Conservation (phyloP, 2,329 filamentous ascomycete species). For the Penicillium sp. region DNA sequence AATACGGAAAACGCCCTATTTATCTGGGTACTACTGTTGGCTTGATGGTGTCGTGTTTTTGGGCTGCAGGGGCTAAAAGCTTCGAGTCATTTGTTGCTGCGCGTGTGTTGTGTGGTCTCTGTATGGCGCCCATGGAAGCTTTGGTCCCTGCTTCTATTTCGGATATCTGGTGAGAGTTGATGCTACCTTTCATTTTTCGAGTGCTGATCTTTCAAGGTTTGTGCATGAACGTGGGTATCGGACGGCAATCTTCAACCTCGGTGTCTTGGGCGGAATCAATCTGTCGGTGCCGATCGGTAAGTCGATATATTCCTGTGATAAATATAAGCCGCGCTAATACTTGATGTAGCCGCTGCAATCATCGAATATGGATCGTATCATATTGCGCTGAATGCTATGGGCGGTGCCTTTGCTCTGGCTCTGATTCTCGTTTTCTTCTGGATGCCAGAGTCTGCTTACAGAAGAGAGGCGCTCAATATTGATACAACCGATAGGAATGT, state of each 20-base stretch:
- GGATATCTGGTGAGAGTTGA: constrained; percentile 34
- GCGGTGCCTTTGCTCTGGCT: constrained; percentile 38
- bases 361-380: constrained; percentile 38
- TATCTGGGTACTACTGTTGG: constrained; percentile 35
- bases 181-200: background rate
- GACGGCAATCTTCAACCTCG: constrained; percentile 42
- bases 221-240: constrained; percentile 44
- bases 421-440: constrained; percentile 41
- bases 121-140: constrained; percentile 41
- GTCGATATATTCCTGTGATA: background rate
- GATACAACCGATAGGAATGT: constrained; percentile 31
- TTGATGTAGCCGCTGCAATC: constrained; percentile 32
- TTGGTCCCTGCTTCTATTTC: constrained; percentile 41
- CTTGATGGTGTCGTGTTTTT: constrained; percentile 35
- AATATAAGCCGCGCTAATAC: too few relatives aligned
- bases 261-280: constrained; percentile 43
- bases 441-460: constrained; percentile 43
- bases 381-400: constrained; percentile 39
- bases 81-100: constrained; percentile 32
- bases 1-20: constrained; percentile 38
- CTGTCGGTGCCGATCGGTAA: constrained; percentile 40
- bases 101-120: constrained; percentile 34
- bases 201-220: constrained; percentile 19
- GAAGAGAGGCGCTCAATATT: constrained; percentile 34
- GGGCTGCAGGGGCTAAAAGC: constrained; percentile 31